Evolutionary conservation across 805 yeast genomes (phyloP).

Genomic region (Yarrowia sp.): DNA sequence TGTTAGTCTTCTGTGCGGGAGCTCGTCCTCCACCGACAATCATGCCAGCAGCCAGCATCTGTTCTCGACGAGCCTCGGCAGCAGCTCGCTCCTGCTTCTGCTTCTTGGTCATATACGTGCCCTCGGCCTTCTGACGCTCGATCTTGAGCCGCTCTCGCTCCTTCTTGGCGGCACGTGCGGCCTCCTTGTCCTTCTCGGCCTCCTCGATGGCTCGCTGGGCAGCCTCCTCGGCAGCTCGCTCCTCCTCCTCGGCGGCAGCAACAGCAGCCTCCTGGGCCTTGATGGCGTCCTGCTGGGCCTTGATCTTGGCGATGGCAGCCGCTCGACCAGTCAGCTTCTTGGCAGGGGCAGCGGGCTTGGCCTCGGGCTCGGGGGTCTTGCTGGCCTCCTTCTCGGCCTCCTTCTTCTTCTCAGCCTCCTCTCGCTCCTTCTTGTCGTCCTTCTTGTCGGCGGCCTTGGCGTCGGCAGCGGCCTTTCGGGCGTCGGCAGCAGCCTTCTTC

Average conservation of each 20-base stretch:
- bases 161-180: slow-evolving; percentile 61
- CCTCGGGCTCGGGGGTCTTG: slow-evolving; percentile 23
- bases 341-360: slow-evolving; percentile 25
- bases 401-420: background rate
- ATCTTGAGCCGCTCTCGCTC: slow-evolving; percentile 86
- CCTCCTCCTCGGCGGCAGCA: slow-evolving; percentile 41
- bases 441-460: slow-evolving; percentile 51
- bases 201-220: slow-evolving; percentile 19
- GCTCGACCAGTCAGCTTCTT: slow-evolving; percentile 38
- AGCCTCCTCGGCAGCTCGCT: slow-evolving; percentile 41
- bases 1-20: slow-evolving; percentile 52
- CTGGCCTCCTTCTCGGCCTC: slow-evolving; percentile 27
- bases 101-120: slow-evolving; percentile 89
- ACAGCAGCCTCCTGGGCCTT: slow-evolving; percentile 62
- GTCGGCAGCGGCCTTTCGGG: slow-evolving; percentile 39
- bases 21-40: slow-evolving; percentile 65
- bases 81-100: slow-evolving; percentile 91
- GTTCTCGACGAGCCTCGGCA: slow-evolving; percentile 88
- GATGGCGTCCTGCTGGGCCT: slow-evolving; percentile 59
- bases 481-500: slow-evolving; percentile 41
- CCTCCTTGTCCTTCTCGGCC: slow-evolving; percentile 48
- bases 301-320: slow-evolving; percentile 58
- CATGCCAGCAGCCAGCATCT: slow-evolving; percentile 75
- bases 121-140: slow-evolving; percentile 95
- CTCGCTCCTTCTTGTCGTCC: slow-evolving; percentile 32